Percentiles rank a stretch among this genome's conserved stretches.
These are phyloP conservation scores for Xylariaceae sp. DNA, from an alignment of 2,329 filamentous ascomycete species.

Conservation along the genomic window DNA sequence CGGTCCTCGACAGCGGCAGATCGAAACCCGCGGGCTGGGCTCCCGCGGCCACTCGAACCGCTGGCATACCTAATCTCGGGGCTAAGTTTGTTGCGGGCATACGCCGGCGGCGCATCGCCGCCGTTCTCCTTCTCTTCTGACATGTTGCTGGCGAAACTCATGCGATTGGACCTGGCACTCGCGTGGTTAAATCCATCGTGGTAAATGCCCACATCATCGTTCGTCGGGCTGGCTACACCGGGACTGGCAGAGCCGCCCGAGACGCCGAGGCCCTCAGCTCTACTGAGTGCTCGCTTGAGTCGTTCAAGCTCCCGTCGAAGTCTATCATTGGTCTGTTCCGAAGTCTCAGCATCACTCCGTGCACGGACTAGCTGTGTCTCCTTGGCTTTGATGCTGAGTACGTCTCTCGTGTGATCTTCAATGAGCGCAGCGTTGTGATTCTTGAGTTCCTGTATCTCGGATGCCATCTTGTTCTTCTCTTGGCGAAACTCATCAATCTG, in stretches of 20 bases:
- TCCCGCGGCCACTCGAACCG: constrained; percentile 56
- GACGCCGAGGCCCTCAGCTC: constrained; percentile 51
- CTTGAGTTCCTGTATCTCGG: constrained; percentile 90
- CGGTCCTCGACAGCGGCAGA: constrained; percentile 32
- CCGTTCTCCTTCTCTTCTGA: constrained; percentile 79
- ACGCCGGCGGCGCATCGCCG: constrained; percentile 43
- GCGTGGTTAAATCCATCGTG: constrained; percentile 46
- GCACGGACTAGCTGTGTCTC: constrained; percentile 95
- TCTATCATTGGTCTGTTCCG: constrained; percentile 81
- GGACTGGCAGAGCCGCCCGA: constrained; percentile 39
- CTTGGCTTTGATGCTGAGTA: constrained; percentile 95
- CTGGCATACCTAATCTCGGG: constrained; percentile 55
- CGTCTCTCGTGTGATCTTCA: constrained; percentile 93
- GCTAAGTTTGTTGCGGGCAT: constrained; percentile 50
- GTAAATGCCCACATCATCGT: constrained; percentile 60
- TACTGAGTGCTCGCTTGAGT: constrained; percentile 79
- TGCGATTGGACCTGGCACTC: constrained; percentile 46
- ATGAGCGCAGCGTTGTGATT: constrained; percentile 96
- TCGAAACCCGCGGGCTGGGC: constrained; percentile 56
- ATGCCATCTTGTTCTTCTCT: constrained; percentile 77
- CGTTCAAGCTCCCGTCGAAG: constrained; percentile 86
- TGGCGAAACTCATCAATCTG: constrained; percentile 78
- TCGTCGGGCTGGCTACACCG: constrained; percentile 49
- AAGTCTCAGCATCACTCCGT: constrained; percentile 82
- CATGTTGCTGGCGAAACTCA: constrained; percentile 63